phyloP scores from a whole-genome alignment of 169 alveolate genomes.

The Plasmodium cynomolgi region DNA sequence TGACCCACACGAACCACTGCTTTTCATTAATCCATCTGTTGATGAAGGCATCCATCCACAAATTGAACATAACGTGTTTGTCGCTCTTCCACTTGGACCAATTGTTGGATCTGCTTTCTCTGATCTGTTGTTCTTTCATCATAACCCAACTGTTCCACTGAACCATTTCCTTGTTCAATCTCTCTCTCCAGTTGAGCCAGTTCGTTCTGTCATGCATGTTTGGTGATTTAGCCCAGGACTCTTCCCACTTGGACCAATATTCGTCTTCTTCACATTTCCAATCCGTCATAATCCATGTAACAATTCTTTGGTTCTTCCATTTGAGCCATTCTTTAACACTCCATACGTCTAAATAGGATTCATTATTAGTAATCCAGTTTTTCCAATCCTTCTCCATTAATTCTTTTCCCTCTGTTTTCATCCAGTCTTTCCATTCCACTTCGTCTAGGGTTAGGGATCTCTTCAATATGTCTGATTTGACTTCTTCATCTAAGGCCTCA shows the following conservation, averaged over 20 bases:
- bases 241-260: slow-evolving; percentile 38
- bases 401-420: slow-evolving; percentile 32
- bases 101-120: not conserved
- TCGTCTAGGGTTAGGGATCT: slow-evolving; percentile 17
- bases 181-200: slow-evolving; percentile 18
- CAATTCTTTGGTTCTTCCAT: slow-evolving; percentile 19
- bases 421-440: slow-evolving; percentile 28
- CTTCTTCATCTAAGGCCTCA: not conserved
- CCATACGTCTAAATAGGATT: slow-evolving; percentile 34
- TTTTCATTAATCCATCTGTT: slow-evolving; percentile 7
- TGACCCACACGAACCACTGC: slow-evolving; percentile 36
- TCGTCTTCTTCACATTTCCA: slow-evolving; percentile 38
- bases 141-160: slow-evolving; percentile 26
- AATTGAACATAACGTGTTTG: not conserved
- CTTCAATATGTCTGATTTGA: slow-evolving; percentile 20
- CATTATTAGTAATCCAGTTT: slow-evolving; percentile 4
- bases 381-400: slow-evolving; percentile 22
- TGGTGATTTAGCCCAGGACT: not conserved
- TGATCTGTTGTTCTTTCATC: slow-evolving; percentile 8
- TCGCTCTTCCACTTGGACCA: slow-evolving; percentile 22
- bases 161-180: slow-evolving; percentile 26
- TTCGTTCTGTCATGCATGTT: not conserved
- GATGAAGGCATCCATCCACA: slow-evolving; percentile 10
- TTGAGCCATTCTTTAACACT: slow-evolving; percentile 16
- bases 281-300: not conserved